Conservation (phyloP, 2,329 filamentous ascomycete genomes). For the Epichloe gansuensis region DNA sequence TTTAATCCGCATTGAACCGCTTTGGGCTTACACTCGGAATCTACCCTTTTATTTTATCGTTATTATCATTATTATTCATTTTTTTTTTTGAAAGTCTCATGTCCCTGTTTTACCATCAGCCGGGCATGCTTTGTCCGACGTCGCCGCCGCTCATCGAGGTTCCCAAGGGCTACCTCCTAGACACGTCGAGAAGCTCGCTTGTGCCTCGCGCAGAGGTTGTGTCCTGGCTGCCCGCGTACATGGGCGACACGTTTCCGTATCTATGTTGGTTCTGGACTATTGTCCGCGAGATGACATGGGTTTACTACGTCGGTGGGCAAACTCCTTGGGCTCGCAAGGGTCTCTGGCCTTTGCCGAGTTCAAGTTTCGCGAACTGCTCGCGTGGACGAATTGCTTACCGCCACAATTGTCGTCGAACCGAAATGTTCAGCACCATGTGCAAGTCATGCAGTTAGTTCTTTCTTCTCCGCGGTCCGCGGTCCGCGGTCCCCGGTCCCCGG, state of each 20-base stretch:
- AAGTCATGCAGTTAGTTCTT: conserved; percentile 10
- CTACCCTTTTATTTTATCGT: no score
- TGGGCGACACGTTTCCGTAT: conserved; percentile 16
- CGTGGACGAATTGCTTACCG: conserved; percentile 19
- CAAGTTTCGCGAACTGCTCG: conserved; percentile 21
- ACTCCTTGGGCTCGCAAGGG: conserved; percentile 1
- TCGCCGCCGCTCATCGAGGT: conserved; percentile 10
- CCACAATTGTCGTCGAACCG: conserved; percentile 10
- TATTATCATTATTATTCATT: no score
- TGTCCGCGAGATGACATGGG: conserved; percentile 14
- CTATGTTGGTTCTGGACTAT: conserved; percentile 23
- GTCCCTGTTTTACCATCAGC: conserved; percentile 21
- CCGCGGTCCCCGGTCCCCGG: neutral
- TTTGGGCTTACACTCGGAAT: neutral
- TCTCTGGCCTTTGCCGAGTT: conserved; percentile 16
- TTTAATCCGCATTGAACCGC: neutral
- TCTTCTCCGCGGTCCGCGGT: neutral
- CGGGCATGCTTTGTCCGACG: conserved; percentile 13
- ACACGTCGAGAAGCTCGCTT: neutral
- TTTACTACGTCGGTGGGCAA: conserved; percentile 13
- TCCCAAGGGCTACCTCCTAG: neutral
- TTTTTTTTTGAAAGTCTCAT: conserved; percentile 13
- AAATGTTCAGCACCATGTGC: conserved; percentile 16
- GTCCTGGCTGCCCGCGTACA: conserved; percentile 5
- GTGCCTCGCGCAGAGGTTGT: neutral